A percentile compares a stretch with the other conserved stretches of the same genome.
Evolutionary conservation across 192 early-diverging fungal genomes (phyloP).

Genomic region (Dimargaris xerosporica): DNA sequence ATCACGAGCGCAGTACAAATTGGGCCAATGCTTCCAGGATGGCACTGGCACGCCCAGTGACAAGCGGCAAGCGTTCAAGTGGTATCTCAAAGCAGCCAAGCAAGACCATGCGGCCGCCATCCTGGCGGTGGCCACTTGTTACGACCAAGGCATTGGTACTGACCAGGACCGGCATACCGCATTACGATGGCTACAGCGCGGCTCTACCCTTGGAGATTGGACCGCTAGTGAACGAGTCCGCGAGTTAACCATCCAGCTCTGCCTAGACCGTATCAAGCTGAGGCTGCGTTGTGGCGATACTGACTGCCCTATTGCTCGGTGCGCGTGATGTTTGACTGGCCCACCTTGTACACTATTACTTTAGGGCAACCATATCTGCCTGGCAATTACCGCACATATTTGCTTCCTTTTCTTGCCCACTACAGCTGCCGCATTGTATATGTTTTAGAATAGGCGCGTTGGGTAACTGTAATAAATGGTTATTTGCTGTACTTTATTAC

Average conservation of each 20-base stretch:
- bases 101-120: constrained; percentile 40
- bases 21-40: constrained; percentile 61
- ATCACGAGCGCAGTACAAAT: constrained; percentile 47
- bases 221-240: background rate
- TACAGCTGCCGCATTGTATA: too few relatives aligned
- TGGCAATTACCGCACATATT: too few relatives aligned
- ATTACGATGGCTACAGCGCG: constrained; percentile 25
- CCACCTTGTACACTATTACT: constrained; percentile 3
- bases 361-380: too few relatives aligned
- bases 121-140: constrained; percentile 34
- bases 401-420: too few relatives aligned
- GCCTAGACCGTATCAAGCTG: background rate
- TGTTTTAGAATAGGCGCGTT: too few relatives aligned
- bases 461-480: too few relatives aligned
- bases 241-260: background rate
- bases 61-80: constrained; percentile 32
- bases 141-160: constrained; percentile 41
- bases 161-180: constrained; percentile 30
- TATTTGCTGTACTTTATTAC: too few relatives aligned
- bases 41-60: constrained; percentile 38
- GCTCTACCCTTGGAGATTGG: background rate
- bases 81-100: constrained; percentile 37
- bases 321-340: background rate
- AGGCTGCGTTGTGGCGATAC: background rate
- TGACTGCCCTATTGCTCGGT: background rate